Evolutionary conservation across 768 basidiomycete genomes (phyloP), one percentile per base, ranked within the genome.

Genomic region (Paxillus involutus): DNA sequence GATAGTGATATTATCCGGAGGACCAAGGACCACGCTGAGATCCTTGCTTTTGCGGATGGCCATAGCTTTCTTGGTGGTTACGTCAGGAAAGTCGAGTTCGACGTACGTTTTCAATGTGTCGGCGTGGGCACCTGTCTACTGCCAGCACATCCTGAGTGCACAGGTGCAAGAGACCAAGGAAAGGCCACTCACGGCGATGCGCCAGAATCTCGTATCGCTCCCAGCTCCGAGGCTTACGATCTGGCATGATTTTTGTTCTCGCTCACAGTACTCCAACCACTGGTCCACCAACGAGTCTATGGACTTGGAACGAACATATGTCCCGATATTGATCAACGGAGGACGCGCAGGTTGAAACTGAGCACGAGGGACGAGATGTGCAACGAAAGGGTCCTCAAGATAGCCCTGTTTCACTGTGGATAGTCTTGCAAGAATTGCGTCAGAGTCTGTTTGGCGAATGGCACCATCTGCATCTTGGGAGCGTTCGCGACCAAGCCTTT

Each of bases 131-230:
- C 86, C 80, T 24, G 84, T 79, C 89, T 92, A 73, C 55, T 56
- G n/a, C 19, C 29, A 24, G 53, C 55, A 36, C 6, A 43, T 51
- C 43, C 49, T 55, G 11, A 33, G 52, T 40, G 24, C 26, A 16
- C 24, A n/a, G 3, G 62, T 17, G 62, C 59, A 51, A 41, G 12
- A 36, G 19, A 51, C 21, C 33, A 37, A 49, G 46, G 44, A 24
- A n/a, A 19, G 51, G 43, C 40, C 41, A 53, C 89, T 73, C 73
- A 92, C 93, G 75, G 78, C 80, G 62, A 96, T 75, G 52, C 94
- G 79, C 94, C 96, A 99, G 68, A 91, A 98, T 49, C 97, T 77
- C 3, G 94, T 94, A 73, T 99, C 97, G 62, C 92, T 98, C 21
- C 97, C 97, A 2, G 95, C 89, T 0, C 97, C 97, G 30, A 98